Evolutionary conservation across 331 rosid genomes (phyloP).

Genomic region (Acacia pycnantha): DNA sequence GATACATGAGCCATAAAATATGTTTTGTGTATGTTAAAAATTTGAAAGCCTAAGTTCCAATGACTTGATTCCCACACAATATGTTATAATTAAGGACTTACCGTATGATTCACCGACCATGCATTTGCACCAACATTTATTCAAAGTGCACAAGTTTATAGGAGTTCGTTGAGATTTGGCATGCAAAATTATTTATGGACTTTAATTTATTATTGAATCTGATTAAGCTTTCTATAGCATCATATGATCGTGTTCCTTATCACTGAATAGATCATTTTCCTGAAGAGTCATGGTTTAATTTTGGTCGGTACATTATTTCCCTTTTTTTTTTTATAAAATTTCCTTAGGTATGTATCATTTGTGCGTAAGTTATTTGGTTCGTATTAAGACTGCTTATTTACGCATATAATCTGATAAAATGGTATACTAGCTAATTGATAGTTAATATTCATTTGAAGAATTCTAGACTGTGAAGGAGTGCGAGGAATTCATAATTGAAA

Average conservation of each 20-base stretch:
- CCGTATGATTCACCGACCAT: neutral
- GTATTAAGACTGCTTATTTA: neutral
- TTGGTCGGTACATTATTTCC: neutral
- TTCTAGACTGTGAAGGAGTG: neutral
- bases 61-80: neutral
- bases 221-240: neutral
- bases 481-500: neutral
- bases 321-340: neutral
- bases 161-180: neutral
- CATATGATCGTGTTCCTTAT: too few relatives aligned
- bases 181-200: neutral
- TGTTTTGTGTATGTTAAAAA: slow-evolving; percentile 14
- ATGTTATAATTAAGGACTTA: neutral
- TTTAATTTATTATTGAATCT: neutral
- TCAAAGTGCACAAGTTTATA: neutral
- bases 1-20: slow-evolving; percentile 24
- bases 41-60: neutral
- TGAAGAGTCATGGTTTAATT: neutral
- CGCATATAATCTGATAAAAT: neutral
- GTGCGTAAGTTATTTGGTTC: neutral
- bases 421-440: neutral
- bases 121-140: neutral
- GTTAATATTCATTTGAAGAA: neutral
- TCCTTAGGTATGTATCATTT: neutral
- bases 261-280: neutral